Evolutionary conservation across 1,284 basidiomycete genomes (phyloP).

Genomic region (Rhodotorula sp.): DNA sequence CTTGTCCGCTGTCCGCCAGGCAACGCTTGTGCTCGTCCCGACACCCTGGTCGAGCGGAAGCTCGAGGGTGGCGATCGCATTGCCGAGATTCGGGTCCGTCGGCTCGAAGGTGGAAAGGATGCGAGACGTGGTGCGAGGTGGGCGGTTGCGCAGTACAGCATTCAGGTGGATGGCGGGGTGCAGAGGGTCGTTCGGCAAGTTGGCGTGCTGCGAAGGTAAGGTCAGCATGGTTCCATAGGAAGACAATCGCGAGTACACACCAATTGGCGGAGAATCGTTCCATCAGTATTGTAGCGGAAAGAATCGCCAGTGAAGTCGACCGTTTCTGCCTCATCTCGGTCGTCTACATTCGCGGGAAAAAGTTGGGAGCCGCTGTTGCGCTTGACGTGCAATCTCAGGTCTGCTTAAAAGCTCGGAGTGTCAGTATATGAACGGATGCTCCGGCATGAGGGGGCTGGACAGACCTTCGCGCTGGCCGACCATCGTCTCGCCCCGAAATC

Average conservation of each 20-base stretch:
- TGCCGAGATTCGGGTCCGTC: conserved; percentile 17
- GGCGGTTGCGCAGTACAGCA: not conserved
- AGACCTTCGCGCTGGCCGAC: conserved; percentile 8
- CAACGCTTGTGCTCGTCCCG: not conserved
- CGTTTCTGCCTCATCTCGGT: conserved; percentile 4
- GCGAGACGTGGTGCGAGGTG: not conserved
- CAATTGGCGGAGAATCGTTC: conserved; percentile 7
- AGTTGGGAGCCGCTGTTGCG: not conserved
- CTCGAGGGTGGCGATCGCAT: conserved; percentile 1
- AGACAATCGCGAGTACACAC: not conserved
- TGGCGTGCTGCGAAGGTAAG: not conserved
- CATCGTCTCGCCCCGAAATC: conserved; percentile 14
- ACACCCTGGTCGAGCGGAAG: not conserved
- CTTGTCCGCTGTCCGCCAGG: conserved; percentile 10
- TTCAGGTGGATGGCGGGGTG: conserved; percentile 29
- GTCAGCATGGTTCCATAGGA: no score
- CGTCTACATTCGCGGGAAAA: not conserved
- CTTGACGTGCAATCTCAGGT: conserved; percentile 8
- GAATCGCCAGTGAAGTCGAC: conserved; percentile 14
- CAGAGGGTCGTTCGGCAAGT: conserved; percentile 4
- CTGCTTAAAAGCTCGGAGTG: not conserved
- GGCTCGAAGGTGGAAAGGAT: conserved; percentile 7
- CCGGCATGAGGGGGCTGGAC: not conserved
- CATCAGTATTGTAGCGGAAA: not conserved
- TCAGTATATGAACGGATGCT: not conserved